Conservation (phyloP, 2,329 filamentous ascomycete species). For the Drechslera avenae region DNA sequence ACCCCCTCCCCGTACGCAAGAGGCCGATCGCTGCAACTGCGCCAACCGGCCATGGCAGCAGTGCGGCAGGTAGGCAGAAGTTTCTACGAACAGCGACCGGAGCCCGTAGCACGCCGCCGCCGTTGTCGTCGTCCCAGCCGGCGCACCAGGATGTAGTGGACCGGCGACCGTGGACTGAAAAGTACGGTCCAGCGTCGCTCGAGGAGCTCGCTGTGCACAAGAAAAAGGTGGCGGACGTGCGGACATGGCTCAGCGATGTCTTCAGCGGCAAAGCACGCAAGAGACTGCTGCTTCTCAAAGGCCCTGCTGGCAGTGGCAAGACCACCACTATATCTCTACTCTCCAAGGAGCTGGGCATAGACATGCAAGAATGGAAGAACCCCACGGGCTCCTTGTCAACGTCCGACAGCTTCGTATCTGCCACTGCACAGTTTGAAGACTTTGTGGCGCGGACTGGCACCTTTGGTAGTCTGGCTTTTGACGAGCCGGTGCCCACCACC, state of each 20-base stretch:
- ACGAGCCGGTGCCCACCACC: constrained; percentile 21
- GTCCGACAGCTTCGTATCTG: constrained; percentile 68
- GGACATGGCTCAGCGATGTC: constrained; percentile 78
- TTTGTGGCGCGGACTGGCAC: constrained; percentile 83
- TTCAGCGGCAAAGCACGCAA: constrained; percentile 65
- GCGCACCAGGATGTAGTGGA: constrained; percentile 53
- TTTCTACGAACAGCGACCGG: constrained; percentile 50
- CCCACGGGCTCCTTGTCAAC: constrained; percentile 67
- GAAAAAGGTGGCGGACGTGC: constrained; percentile 87
- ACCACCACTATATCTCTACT: constrained; percentile 84
- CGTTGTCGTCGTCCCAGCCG: constrained; percentile 33
- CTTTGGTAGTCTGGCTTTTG: constrained; percentile 72
- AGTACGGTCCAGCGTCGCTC: constrained; percentile 74
- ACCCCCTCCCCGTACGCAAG: constrained; percentile 40
- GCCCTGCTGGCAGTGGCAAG: constrained; percentile 89
- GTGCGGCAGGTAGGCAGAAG: constrained; percentile 49
- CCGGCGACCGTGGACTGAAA: constrained; percentile 82
- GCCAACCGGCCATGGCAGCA: constrained; percentile 21
- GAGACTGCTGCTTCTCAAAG: constrained; percentile 82
- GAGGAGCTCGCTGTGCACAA: constrained; percentile 93
- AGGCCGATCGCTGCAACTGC: constrained; percentile 25
- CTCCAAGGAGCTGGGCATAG: constrained; percentile 74
- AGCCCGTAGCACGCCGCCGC: constrained; percentile 36
- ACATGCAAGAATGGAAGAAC: constrained; percentile 90
- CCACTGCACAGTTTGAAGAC: constrained; percentile 85